These are phyloP conservation scores for Hygrocybe coccinea DNA, from an alignment of 768 basidiomycete genomes.

Conservation along the genomic window DNA sequence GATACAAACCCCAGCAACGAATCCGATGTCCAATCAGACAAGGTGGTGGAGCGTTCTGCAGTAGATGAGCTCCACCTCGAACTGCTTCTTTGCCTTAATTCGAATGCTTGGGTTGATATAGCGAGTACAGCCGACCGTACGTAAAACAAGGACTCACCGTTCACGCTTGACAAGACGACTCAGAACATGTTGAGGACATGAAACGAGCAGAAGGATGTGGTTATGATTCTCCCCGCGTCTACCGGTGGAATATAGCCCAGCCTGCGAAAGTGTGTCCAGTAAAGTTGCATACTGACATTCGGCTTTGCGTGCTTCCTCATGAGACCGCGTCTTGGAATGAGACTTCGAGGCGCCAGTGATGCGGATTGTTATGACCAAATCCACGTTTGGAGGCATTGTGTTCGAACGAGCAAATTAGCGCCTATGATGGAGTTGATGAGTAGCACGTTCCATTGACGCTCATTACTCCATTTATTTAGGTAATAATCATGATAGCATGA, in stretches of 20 bases:
- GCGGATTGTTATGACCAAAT: conserved; percentile 70
- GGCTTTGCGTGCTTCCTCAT: conserved; percentile 58
- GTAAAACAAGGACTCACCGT: conserved; percentile 50
- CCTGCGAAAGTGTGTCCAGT: conserved; percentile 52
- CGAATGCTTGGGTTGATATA: too few species aligned
- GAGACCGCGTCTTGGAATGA: conserved; percentile 56
- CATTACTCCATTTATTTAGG: too few species aligned
- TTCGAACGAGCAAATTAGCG: too few species aligned
- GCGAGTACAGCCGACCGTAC: too few species aligned
- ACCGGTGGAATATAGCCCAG: conserved; percentile 67
- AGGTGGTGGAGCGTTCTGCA: background rate
- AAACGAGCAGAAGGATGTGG: conserved; percentile 72
- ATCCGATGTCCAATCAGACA: too few species aligned
- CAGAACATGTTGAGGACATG: conserved; percentile 59
- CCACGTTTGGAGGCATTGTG: conserved; percentile 53
- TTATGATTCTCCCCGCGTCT: conserved; percentile 72
- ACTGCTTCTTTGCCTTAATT: background rate
- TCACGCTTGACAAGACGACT: conserved; percentile 65
- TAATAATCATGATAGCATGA: too few species aligned
- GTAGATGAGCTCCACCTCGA: background rate
- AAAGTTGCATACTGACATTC: conserved; percentile 66
- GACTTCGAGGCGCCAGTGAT: conserved; percentile 40
- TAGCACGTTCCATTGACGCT: too few species aligned
- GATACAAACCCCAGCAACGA: too few species aligned
- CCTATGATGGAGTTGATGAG: too few species aligned